phyloP scores from a whole-genome alignment of 176 grass and related monocot genomes.

The Rhipidocladum racemiflorum region DNA sequence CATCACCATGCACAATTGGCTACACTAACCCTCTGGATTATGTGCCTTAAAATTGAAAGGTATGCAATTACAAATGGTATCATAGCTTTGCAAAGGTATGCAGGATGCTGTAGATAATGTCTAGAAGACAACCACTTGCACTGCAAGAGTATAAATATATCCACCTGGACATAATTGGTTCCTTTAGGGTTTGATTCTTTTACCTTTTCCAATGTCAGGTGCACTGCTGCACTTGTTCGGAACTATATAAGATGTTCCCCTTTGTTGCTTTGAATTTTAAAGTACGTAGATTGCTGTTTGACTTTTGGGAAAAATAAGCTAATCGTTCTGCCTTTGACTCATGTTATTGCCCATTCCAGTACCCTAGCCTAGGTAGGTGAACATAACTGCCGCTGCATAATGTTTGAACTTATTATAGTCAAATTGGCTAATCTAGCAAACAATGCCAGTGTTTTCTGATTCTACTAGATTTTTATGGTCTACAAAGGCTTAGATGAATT shows the following conservation, averaged over 20 bases:
- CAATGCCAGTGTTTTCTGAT: not conserved
- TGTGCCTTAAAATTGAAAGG: not conserved
- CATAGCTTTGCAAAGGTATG: not conserved
- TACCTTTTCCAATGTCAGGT: not conserved
- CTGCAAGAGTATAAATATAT: not conserved
- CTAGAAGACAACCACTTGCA: not conserved
- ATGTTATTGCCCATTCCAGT: not conserved
- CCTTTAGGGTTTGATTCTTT: not conserved
- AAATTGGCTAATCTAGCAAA: not conserved
- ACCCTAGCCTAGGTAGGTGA: not conserved
- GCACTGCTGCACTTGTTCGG: not conserved
- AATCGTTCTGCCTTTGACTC: not conserved
- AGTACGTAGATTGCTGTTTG: too few relatives aligned
- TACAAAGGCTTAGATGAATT: not conserved
- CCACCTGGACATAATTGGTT: not conserved
- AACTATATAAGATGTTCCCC: not conserved
- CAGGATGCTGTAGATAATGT: not conserved
- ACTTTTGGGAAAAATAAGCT: not conserved
- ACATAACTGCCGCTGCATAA: not conserved
- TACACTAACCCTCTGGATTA: slow-evolving; percentile 6
- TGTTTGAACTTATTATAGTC: not conserved
- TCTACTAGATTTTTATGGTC: not conserved
- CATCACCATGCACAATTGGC: not conserved
- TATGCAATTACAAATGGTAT: not conserved
- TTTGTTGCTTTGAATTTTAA: not conserved